Percentiles rank a stretch among this genome's conserved stretches.
Conservation (phyloP, 1,139 yeast species). For the Scheffersomyces segobiensis region DNA sequence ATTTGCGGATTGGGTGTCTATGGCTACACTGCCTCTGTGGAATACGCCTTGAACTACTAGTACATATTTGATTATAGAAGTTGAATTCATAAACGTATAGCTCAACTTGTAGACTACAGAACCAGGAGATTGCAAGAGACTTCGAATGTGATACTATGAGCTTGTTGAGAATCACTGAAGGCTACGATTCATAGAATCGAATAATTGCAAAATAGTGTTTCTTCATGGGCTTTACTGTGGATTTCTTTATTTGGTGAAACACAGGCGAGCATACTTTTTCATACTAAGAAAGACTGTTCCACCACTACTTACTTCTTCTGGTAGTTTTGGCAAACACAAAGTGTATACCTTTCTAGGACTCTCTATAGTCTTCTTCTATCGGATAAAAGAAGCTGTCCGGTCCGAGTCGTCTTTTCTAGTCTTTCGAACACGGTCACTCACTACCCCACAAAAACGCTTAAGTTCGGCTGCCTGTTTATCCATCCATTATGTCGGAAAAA, state of each 20-base stretch:
- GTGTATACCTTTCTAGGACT: not conserved
- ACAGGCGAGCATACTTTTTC: too few species aligned
- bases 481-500: not conserved
- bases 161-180: not conserved
- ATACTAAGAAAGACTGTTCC: too few species aligned
- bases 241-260: too few species aligned
- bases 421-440: not conserved
- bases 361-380: not conserved
- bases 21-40: conserved; percentile 51
- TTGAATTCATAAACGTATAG: not conserved
- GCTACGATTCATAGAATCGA: not conserved
- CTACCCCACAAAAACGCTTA: not conserved
- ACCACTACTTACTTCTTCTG: not conserved
- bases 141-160: not conserved
- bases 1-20: conserved; percentile 50
- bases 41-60: conserved; percentile 44
- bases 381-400: not conserved
- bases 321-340: not conserved
- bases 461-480: not conserved
- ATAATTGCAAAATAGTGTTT: too few species aligned
- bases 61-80: not conserved
- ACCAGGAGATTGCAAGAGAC: not conserved
- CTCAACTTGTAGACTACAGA: not conserved
- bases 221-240: too few species aligned
- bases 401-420: not conserved